Percentiles rank a stretch among this genome's conserved stretches.
These are phyloP conservation scores for Stramenopiles sp. DNA, from an alignment of 352 stramenopile genomes.

Conservation along the genomic window DNA sequence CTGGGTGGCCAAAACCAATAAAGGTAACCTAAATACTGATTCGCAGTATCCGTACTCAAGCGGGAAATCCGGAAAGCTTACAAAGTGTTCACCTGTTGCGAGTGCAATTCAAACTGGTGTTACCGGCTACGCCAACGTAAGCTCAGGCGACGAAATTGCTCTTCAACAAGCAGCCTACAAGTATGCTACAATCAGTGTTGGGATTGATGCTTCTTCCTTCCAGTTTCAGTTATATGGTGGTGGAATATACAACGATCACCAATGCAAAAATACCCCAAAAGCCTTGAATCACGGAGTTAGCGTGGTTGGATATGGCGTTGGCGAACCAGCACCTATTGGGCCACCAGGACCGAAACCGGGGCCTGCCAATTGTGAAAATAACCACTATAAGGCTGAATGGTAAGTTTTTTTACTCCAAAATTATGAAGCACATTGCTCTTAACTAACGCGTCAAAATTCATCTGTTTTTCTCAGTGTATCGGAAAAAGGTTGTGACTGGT, in stretches of 20 bases:
- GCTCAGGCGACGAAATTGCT: constrained; percentile 29
- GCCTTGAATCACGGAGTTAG: constrained; percentile 79
- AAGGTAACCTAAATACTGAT: background rate
- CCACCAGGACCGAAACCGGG: too few relatives aligned
- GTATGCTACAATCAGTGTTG: background rate
- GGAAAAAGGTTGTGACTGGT: too few relatives aligned
- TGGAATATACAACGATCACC: constrained; percentile 54
- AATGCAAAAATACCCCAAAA: constrained; percentile 37
- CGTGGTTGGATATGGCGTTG: constrained; percentile 65
- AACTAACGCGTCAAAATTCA: too few relatives aligned
- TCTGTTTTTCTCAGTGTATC: too few relatives aligned
- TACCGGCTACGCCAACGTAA: constrained; percentile 44
- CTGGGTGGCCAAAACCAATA: background rate
- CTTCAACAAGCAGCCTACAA: background rate
- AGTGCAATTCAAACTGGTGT: too few relatives aligned
- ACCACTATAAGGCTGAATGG: too few relatives aligned
- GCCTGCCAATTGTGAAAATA: too few relatives aligned
- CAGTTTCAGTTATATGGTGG: constrained; percentile 79
- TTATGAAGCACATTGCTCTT: too few relatives aligned
- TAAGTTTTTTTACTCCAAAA: too few relatives aligned
- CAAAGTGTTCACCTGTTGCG: background rate
- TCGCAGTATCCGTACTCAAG: background rate
- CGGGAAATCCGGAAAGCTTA: background rate
- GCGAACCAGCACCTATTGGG: too few relatives aligned
- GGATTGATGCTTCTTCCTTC: background rate